Evolutionary conservation across 2,329 filamentous ascomycete genomes (phyloP).

Genomic region (Fusarium verticillioides): DNA sequence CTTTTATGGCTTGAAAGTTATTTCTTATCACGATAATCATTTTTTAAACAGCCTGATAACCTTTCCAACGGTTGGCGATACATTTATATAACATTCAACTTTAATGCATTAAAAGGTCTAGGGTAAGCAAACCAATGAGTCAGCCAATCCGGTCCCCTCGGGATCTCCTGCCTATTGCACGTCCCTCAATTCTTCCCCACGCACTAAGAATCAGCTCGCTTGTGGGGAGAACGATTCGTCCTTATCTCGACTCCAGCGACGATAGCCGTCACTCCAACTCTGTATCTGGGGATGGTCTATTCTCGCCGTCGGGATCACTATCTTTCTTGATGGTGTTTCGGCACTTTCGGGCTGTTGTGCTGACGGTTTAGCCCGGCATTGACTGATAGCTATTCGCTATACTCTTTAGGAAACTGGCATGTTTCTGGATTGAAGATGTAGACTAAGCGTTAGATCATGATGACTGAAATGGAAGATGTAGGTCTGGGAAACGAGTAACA

Average conservation of each 20-base stretch:
- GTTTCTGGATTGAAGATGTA: neutral
- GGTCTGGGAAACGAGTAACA: constrained; percentile 20
- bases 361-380: constrained; percentile 24
- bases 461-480: neutral
- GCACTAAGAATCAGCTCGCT: neutral
- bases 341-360: neutral
- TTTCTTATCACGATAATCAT: too few relatives aligned
- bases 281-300: neutral
- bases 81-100: too few relatives aligned
- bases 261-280: constrained; percentile 11
- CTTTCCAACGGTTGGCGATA: neutral
- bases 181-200: neutral
- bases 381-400: neutral
- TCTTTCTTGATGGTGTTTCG: constrained; percentile 14
- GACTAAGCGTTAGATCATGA: neutral
- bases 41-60: too few relatives aligned
- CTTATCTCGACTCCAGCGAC: constrained; percentile 27
- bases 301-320: constrained; percentile 13
- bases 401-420: neutral
- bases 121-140: neutral
- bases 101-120: neutral
- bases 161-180: constrained; percentile 22
- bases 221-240: neutral
- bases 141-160: neutral
- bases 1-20: neutral